A percentile compares a stretch with the other conserved stretches of the same genome.
phyloP scores from a whole-genome alignment of 2,329 filamentous ascomycete species.

The Colletotrichum neosansevieriae region DNA sequence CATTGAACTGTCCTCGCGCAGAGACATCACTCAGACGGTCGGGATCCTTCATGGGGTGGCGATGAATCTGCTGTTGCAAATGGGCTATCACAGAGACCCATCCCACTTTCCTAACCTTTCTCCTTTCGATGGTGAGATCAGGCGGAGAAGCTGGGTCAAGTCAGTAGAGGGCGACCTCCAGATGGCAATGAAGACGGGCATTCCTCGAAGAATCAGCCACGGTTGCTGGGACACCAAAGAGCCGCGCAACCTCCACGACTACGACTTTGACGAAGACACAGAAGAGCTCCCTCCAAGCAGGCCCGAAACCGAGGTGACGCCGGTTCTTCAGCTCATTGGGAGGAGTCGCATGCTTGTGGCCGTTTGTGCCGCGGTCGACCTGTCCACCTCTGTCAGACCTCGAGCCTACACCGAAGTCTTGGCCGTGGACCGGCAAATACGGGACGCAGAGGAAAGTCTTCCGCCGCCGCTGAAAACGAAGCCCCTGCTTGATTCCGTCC shows the following conservation, averaged over 20 bases:
- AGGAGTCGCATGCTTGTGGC: slow-evolving; percentile 41
- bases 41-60: slow-evolving; percentile 21
- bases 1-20: slow-evolving; percentile 47
- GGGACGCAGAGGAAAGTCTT: slow-evolving; percentile 43
- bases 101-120: slow-evolving; percentile 55
- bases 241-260: slow-evolving; percentile 58
- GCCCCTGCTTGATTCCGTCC: slow-evolving; percentile 38
- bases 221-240: slow-evolving; percentile 54
- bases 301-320: slow-evolving; percentile 47
- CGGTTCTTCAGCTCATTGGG: slow-evolving; percentile 43
- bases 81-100: slow-evolving; percentile 55
- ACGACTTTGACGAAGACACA: slow-evolving; percentile 53
- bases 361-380: slow-evolving; percentile 43
- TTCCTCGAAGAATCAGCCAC: slow-evolving; percentile 56
- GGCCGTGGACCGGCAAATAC: slow-evolving; percentile 43
- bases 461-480: slow-evolving; percentile 43
- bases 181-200: slow-evolving; percentile 57
- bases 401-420: slow-evolving; percentile 41
- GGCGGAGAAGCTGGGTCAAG: slow-evolving; percentile 57
- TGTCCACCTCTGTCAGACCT: slow-evolving; percentile 39
- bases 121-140: slow-evolving; percentile 58
- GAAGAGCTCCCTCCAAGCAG: slow-evolving; percentile 52
- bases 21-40: slow-evolving; percentile 12
- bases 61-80: slow-evolving; percentile 19
- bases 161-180: slow-evolving; percentile 56